Evolutionary conservation across 495 filamentous ascomycete genomes (phyloP), one percentile per base, ranked within the genome.

Genomic region (Saxophila tyrrhenica): DNA sequence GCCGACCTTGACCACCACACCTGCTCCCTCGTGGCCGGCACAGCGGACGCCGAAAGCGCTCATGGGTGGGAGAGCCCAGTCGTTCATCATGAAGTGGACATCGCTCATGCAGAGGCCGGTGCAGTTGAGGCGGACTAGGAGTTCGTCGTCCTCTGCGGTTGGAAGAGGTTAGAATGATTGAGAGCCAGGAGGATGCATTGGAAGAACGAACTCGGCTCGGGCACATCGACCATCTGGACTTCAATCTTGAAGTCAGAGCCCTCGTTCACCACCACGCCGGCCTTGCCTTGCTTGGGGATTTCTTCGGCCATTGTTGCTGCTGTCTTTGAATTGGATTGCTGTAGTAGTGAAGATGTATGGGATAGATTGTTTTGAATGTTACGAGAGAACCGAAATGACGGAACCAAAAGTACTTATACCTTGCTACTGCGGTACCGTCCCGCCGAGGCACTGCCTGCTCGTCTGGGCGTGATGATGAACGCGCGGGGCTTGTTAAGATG

Each of bases 21-120:
- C 78, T 5, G 75, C 75, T 21, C 78, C 77, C 64, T 81, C 77
- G 57, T 81, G 78, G n/a, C 78, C 78, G 0, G 78, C 69, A 20
- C 72, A 79, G 16, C 69, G 68, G 1, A 69, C 68, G 2, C 71
- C 70, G 44, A 76, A 77, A 0, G 49, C 25, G 1, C 65, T 70
- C 76, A 80, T 79, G 16, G 65, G 61, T 1, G 75, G 73, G 0
- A 70, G 25, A 0, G 68, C 72, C 54, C 72, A 64, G 61, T 71
- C 67, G 56, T 64, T 64, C 22, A 66, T 17, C 66, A 70, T 51
- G 62, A 67, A 69, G 56, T 72, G 69, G 29, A 72, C 41, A 51
- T 72, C 69, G 41, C 59, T 61, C 57, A 65, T 62, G 57, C 69
- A 72, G 32, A 72, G 62, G 25, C 69, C 69, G 25, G 69, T 72